These are phyloP conservation scores for Penicillium sp. DNA, from an alignment of 2,329 filamentous ascomycete species.

Conservation along the genomic window DNA sequence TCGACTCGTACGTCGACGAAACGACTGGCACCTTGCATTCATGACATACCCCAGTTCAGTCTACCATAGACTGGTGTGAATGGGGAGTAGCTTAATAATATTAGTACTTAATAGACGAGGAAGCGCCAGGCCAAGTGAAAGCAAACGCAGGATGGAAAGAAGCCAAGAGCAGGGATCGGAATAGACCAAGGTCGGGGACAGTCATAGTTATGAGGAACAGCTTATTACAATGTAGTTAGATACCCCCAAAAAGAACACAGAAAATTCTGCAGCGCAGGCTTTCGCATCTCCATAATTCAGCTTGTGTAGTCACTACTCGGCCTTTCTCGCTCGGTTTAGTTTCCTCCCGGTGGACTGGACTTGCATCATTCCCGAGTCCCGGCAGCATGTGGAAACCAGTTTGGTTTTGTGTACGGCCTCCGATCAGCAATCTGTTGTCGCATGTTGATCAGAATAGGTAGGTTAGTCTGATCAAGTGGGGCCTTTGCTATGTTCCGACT, in stretches of 20 bases:
- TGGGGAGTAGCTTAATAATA: background rate
- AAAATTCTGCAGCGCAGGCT: background rate
- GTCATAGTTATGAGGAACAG: no score
- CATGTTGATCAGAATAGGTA: background rate
- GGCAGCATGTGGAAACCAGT: background rate
- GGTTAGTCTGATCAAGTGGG: background rate
- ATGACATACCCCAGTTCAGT: background rate
- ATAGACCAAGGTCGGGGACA: background rate
- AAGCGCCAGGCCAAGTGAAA: background rate
- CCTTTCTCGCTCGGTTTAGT: slow-evolving; percentile 14
- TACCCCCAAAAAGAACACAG: background rate
- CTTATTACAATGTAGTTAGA: background rate
- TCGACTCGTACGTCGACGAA: no score
- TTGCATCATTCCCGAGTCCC: slow-evolving; percentile 12
- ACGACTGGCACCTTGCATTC: background rate
- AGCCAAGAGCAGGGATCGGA: background rate
- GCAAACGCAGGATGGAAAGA: background rate
- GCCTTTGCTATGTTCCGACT: background rate
- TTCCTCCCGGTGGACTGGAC: slow-evolving; percentile 11
- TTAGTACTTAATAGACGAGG: background rate
- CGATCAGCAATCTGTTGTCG: background rate
- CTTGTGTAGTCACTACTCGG: background rate
- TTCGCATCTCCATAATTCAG: background rate
- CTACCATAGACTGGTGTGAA: background rate
- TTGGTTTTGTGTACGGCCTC: background rate